A percentile compares a stretch with the other conserved stretches of the same genome.
These are phyloP conservation scores for Discostella stelligeroides DNA, from an alignment of 108 stramenopile genomes.

Conservation along the genomic window DNA sequence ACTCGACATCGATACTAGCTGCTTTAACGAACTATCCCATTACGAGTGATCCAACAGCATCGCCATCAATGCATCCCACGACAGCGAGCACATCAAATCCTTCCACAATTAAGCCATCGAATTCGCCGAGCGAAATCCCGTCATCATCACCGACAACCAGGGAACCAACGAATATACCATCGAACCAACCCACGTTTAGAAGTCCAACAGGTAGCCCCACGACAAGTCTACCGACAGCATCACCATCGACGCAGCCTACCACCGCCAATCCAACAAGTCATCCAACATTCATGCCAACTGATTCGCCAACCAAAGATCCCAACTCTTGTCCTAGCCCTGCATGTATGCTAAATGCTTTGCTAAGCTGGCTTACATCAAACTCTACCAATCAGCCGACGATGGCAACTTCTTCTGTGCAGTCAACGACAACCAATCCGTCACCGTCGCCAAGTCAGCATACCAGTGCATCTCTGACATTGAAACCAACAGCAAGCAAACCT, in stretches of 20 bases:
- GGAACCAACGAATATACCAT: neutral
- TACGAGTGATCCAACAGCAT: neutral
- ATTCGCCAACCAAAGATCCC: neutral
- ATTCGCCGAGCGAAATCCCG: neutral
- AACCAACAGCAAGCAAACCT: neutral
- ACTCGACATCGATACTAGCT: too few relatives aligned
- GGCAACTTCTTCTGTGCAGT: too few relatives aligned
- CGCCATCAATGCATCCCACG: neutral
- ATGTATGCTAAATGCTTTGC: neutral
- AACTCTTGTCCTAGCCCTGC: neutral
- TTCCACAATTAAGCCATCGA: neutral
- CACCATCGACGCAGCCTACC: neutral
- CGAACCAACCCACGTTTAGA: too few relatives aligned
- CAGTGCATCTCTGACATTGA: too few relatives aligned
- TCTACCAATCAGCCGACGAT: neutral
- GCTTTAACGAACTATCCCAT: too few relatives aligned
- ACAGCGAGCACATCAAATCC: neutral
- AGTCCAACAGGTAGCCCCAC: too few relatives aligned
- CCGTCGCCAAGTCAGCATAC: too few relatives aligned
- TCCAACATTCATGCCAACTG: neutral
- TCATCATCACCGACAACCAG: neutral
- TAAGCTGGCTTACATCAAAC: neutral
- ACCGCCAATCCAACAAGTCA: neutral
- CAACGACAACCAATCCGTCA: too few relatives aligned
- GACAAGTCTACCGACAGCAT: neutral